phyloP scores from a whole-genome alignment of 148 eudicot genomes.

The Talinum fruticosum region DNA sequence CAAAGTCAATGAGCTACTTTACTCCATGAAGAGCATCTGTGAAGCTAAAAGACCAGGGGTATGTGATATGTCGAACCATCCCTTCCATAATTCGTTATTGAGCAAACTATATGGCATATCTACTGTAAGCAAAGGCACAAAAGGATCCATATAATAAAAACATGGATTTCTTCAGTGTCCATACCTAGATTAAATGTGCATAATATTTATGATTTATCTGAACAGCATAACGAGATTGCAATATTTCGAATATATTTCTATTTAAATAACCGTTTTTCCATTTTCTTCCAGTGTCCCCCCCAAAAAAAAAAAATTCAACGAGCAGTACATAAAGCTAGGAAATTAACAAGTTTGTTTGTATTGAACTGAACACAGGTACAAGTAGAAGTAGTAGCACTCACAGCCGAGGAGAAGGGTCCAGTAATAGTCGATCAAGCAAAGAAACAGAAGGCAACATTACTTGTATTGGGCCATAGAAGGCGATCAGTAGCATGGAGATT shows the following conservation, averaged over 20 bases:
- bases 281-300: no score
- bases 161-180: not conserved
- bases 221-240: no score
- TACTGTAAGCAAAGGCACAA: not conserved
- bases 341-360: not conserved
- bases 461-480: constrained; percentile 66
- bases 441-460: constrained; percentile 40
- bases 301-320: no score
- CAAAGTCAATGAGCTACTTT: constrained; percentile 51
- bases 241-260: no score
- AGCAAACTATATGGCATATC: not conserved
- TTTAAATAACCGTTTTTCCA: no score
- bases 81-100: not conserved
- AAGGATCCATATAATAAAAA: not conserved
- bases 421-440: constrained; percentile 67
- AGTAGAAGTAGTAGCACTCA: constrained; percentile 45
- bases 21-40: constrained; percentile 57
- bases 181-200: not conserved
- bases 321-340: not conserved
- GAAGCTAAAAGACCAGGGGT: constrained; percentile 68
- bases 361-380: constrained; percentile 42
- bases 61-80: constrained; percentile 42
- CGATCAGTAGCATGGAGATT: constrained; percentile 59
- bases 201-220: no score
- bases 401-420: constrained; percentile 63